These are phyloP conservation scores for Nicotiana sylvestris DNA, from an alignment of 257 asterid species.

Conservation along the genomic window DNA sequence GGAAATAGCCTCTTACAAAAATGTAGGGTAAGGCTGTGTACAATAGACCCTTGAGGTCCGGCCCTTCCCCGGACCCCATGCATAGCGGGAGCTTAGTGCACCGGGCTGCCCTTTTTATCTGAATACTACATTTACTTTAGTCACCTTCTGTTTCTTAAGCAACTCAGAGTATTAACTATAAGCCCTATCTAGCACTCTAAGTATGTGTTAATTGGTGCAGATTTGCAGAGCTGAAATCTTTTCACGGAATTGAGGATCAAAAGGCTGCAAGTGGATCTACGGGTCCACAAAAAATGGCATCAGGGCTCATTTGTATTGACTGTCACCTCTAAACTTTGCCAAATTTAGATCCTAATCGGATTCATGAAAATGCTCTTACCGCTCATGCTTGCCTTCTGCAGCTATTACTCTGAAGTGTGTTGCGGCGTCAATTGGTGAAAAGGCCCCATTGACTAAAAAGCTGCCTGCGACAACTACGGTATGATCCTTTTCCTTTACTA, in stretches of 20 bases:
- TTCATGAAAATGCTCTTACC: slow-evolving; percentile 9
- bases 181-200: neutral
- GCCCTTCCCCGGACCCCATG: no score
- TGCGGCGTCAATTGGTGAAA: slow-evolving; percentile 92
- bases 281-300: slow-evolving; percentile 85
- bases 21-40: no score
- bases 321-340: slow-evolving; percentile 7
- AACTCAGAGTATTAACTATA: neutral
- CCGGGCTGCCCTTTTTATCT: neutral
- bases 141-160: neutral
- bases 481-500: slow-evolving; percentile 13
- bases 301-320: slow-evolving; percentile 77
- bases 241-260: slow-evolving; percentile 81
- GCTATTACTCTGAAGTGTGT: slow-evolving; percentile 80
- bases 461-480: slow-evolving; percentile 85
- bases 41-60: no score
- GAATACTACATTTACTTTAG: neutral
- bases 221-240: slow-evolving; percentile 65
- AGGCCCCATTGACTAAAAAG: slow-evolving; percentile 59
- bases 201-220: slow-evolving; percentile 32
- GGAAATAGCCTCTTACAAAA: no score
- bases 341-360: neutral
- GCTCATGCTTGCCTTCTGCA: slow-evolving; percentile 25
- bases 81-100: no score
- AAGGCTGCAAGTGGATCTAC: slow-evolving; percentile 51